These are phyloP conservation scores for Vaccinium corymbosum DNA, from an alignment of 148 eudicot species.

Conservation along the genomic window DNA sequence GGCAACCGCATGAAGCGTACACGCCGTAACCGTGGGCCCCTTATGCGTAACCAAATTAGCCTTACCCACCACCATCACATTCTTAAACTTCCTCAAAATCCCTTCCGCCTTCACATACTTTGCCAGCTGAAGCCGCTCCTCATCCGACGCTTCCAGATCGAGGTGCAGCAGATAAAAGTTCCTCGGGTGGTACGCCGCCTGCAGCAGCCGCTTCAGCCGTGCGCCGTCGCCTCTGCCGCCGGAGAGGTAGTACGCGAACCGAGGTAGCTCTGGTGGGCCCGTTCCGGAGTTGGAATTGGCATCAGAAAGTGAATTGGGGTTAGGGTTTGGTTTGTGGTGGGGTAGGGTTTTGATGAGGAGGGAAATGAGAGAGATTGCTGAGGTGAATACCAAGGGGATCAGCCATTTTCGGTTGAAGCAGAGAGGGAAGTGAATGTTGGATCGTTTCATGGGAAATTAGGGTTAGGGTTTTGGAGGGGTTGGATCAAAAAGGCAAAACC, in stretches of 20 bases:
- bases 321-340: background rate
- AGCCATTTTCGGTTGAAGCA: constrained; percentile 34
- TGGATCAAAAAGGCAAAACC: background rate
- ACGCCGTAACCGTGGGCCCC: constrained; percentile 71
- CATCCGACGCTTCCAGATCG: constrained; percentile 61
- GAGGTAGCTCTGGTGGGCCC: constrained; percentile 43
- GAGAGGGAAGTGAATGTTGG: constrained; percentile 18
- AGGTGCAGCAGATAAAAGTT: constrained; percentile 75
- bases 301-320: background rate
- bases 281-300: background rate
- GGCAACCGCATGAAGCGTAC: constrained; percentile 60
- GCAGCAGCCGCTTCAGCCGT: constrained; percentile 58
- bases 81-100: constrained; percentile 34
- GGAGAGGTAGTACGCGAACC: constrained; percentile 70
- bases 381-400: constrained; percentile 13
- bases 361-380: constrained; percentile 21
- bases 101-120: constrained; percentile 39
- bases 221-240: constrained; percentile 47
- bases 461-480: constrained; percentile 14
- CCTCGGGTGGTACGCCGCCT: constrained; percentile 74
- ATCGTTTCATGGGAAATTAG: constrained; percentile 30
- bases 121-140: constrained; percentile 62
- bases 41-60: constrained; percentile 65
- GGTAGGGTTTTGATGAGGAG: background rate
- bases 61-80: constrained; percentile 73